A percentile compares a stretch with the other conserved stretches of the same genome.
phyloP scores from a whole-genome alignment of 2,329 filamentous ascomycete genomes.

The Botrytis byssoidea region DNA sequence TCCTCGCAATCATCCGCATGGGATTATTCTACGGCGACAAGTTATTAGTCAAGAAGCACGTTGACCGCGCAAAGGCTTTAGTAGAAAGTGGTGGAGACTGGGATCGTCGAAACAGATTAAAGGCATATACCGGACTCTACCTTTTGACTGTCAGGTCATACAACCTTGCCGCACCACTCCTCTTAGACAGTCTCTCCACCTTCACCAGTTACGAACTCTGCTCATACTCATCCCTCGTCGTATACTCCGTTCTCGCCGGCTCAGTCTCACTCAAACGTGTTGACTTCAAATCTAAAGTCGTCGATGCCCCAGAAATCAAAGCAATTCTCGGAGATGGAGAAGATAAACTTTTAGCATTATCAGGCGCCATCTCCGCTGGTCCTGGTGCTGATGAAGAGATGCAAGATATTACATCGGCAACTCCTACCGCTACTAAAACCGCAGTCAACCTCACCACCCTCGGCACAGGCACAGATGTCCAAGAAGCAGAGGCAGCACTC shows the following conservation, averaged over 20 bases:
- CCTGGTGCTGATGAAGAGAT: slow-evolving; percentile 78
- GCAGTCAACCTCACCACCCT: slow-evolving; percentile 87
- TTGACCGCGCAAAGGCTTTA: slow-evolving; percentile 83
- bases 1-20: slow-evolving; percentile 93
- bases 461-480: slow-evolving; percentile 65
- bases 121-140: slow-evolving; percentile 96
- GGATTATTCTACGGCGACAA: slow-evolving; percentile 96
- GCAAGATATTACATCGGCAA: slow-evolving; percentile 57
- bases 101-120: slow-evolving; percentile 96
- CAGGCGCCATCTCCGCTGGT: slow-evolving; percentile 77
- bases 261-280: slow-evolving; percentile 93
- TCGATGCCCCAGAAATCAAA: slow-evolving; percentile 97
- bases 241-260: slow-evolving; percentile 93
- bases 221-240: slow-evolving; percentile 90
- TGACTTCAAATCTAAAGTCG: slow-evolving; percentile 98
- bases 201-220: slow-evolving; percentile 99
- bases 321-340: slow-evolving; percentile 89
- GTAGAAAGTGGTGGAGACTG: slow-evolving; percentile 96
- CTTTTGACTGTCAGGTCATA: slow-evolving; percentile 90
- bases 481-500: slow-evolving; percentile 75
- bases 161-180: slow-evolving; percentile 81
- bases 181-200: slow-evolving; percentile 95
- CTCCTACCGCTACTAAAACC: slow-evolving; percentile 56
- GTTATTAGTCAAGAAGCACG: slow-evolving; percentile 85
- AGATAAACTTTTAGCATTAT: slow-evolving; percentile 80